Evolutionary conservation across 306 rosid genomes (phyloP), one percentile per base, ranked within the genome.

Genomic region (Astragalus membranaceus): DNA sequence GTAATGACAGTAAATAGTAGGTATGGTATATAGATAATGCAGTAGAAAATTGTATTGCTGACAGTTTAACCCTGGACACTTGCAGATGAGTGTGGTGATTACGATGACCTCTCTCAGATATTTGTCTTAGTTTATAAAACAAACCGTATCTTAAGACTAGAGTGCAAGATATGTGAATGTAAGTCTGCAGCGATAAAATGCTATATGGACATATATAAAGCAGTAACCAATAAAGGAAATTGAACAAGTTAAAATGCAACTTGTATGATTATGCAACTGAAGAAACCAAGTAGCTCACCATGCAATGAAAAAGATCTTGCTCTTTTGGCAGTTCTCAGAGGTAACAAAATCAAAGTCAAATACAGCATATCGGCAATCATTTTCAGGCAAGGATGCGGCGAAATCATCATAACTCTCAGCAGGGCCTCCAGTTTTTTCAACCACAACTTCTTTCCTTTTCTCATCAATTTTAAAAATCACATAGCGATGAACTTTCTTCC

Each of bases 381-480:
- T 89, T 72, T 87, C 95, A 20, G 92, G 92, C 80, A 92, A 82
- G 15, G 97, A 82, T 64, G 89, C 87, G 62, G 87, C 72, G 66
- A 87, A 92, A 68, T 87, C 96, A 71, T 87, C 92, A 33, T 85
- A 92, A 82, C 84, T 84, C 81, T 87, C 97, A 70, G 92, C 87
- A 20, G 87, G 89, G 60, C 91, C 77, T 5, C 96, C 97, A 0
- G 91, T 91, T 73, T 88, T 91, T 72, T 91, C 97, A 2, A 84
- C 90, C 79, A 92, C 86, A 20, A 87, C 96, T 74, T 92, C 91
- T 59, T 87, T 85, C 77, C 81, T 92, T 67, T 78, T 87, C 89
- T 87, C 98, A 8, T 89, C 98, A 9, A 89, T 87, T 80, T 86
- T 87, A 44, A 89, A 91, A 84, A 87, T 77, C 81, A 92, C 84